phyloP scores from a whole-genome alignment of 148 eudicot genomes.

The Polygonum maritimum region DNA sequence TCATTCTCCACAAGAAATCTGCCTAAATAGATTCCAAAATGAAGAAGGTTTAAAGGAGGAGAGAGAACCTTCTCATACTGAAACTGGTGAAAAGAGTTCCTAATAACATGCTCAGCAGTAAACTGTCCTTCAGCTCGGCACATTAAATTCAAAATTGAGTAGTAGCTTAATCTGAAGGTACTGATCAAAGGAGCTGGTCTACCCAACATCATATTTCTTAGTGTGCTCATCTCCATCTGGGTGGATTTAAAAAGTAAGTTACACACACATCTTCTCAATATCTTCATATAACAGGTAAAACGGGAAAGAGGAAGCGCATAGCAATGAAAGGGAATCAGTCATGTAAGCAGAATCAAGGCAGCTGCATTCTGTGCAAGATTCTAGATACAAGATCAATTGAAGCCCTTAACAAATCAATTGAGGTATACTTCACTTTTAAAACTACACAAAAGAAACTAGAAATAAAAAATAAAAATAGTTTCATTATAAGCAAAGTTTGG shows the following conservation, averaged over 20 bases:
- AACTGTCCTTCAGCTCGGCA: conserved; percentile 98
- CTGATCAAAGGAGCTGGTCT: conserved; percentile 96
- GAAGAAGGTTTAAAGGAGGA: neutral
- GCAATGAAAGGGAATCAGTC: neutral
- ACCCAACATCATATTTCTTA: conserved; percentile 87
- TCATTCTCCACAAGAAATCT: neutral
- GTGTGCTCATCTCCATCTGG: conserved; percentile 89
- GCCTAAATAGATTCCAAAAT: neutral
- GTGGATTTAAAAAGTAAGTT: neutral
- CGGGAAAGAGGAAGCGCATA: neutral
- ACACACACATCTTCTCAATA: neutral
- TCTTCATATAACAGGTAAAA: neutral
- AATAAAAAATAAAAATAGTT: neutral
- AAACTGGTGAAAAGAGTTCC: conserved; percentile 91
- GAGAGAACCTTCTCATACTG: conserved; percentile 84
- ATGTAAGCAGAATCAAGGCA: neutral
- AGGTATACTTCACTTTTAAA: neutral
- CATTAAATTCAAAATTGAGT: conserved; percentile 90
- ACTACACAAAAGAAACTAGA: neutral
- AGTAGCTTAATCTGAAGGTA: conserved; percentile 95
- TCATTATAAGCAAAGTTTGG: neutral
- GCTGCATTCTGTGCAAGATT: neutral
- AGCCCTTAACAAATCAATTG: neutral
- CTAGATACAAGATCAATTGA: neutral
- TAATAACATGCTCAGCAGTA: conserved; percentile 96